These are phyloP conservation scores for Areca catechu DNA, from an alignment of 176 grass and related monocot genomes.

Conservation along the genomic window DNA sequence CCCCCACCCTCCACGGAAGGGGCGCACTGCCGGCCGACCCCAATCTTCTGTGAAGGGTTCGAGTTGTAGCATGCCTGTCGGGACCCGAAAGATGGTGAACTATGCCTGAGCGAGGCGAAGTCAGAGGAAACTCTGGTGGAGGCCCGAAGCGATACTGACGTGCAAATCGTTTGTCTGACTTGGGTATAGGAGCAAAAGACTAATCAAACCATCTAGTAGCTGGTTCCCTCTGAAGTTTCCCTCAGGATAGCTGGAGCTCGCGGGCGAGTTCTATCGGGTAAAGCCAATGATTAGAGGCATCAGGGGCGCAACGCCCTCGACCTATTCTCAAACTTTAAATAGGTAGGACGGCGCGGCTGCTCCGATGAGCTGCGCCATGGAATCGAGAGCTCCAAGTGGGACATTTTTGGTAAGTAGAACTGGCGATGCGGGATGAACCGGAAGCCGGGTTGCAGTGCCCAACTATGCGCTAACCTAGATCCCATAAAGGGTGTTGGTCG, in stretches of 20 bases:
- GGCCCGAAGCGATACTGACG: constrained; percentile 43
- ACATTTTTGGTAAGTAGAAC: constrained; percentile 41
- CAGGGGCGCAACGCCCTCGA: constrained; percentile 45
- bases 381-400: constrained; percentile 30
- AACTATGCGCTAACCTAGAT: constrained; percentile 22
- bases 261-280: no score
- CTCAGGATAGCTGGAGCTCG: constrained; percentile 23
- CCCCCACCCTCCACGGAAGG: no score
- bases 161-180: constrained; percentile 44
- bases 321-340: constrained; percentile 38
- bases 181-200: constrained; percentile 59
- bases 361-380: no score
- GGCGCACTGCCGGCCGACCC: no score
- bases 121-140: constrained; percentile 40
- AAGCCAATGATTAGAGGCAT: constrained; percentile 24
- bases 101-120: constrained; percentile 7
- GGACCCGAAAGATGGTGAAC: constrained; percentile 47
- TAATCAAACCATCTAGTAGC: constrained; percentile 69
- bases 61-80: constrained; percentile 36
- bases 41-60: constrained; percentile 41
- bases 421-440: constrained; percentile 34
- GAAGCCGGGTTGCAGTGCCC: constrained; percentile 29
- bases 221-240: constrained; percentile 55
- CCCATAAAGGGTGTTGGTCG: constrained; percentile 52
- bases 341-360: no score